Evolutionary conservation across 2,329 filamentous ascomycete genomes (phyloP).

Genomic region (Colletotrichum sojae): DNA sequence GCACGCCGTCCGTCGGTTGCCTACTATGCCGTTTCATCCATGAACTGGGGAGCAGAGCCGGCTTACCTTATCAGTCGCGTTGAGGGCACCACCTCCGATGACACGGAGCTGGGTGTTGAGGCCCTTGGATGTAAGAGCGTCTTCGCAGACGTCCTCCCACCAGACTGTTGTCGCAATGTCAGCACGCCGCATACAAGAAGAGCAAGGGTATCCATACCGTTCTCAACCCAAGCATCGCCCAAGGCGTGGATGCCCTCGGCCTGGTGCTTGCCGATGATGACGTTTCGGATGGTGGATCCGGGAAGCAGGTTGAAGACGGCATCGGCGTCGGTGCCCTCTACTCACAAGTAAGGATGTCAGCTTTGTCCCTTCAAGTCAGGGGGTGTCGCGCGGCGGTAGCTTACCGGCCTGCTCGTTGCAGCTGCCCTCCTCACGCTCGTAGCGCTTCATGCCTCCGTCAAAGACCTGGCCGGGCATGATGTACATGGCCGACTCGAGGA

Average conservation of each 20-base stretch:
- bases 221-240: slow-evolving; percentile 49
- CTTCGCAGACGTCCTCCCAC: slow-evolving; percentile 51
- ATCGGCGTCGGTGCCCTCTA: slow-evolving; percentile 58
- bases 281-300: slow-evolving; percentile 54
- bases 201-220: slow-evolving; percentile 39
- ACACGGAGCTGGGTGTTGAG: slow-evolving; percentile 48
- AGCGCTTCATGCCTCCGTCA: slow-evolving; percentile 54
- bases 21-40: no score
- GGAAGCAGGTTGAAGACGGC: slow-evolving; percentile 55
- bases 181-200: neutral
- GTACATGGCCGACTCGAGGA: slow-evolving; percentile 48
- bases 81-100: slow-evolving; percentile 47
- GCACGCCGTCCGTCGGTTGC: no score
- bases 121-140: slow-evolving; percentile 48
- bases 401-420: slow-evolving; percentile 57
- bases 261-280: slow-evolving; percentile 56
- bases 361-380: neutral
- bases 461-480: slow-evolving; percentile 50
- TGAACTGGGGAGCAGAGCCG: no score
- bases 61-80: slow-evolving; percentile 48
- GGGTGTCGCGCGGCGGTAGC: neutral
- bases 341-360: neutral
- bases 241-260: slow-evolving; percentile 50
- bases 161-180: slow-evolving; percentile 41
- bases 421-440: slow-evolving; percentile 55